Evolutionary conservation across 345 rosid species (phyloP), one percentile per base, ranked within the genome.

Genomic region (Bruguiera parviflora): DNA sequence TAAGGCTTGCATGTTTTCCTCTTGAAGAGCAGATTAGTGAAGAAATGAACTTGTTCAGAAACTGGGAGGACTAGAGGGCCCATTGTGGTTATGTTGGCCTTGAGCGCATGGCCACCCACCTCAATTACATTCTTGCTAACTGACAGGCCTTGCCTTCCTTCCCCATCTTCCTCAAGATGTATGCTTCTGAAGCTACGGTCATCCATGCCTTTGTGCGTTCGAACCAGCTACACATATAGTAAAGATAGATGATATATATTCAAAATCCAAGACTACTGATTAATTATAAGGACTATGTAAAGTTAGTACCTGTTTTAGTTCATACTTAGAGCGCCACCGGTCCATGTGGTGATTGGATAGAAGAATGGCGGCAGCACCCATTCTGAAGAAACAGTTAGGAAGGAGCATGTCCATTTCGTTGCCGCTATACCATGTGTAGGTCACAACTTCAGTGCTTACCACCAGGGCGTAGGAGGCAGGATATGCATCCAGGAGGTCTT

Each of bases 361-460:
- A n/a, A 90, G 71, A 16, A 88, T 8, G 33, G 96, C 93, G 3
- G 91, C 86, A 7, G 87, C 89, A 18, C 91, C 96, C 86, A 88
- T 88, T 35, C 93, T 84, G 71, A 90, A 90, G 72, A 80, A 85
- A 72, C 90, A 86, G 52, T 88, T 91, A 28, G 92, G 85, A 24
- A 90, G 85, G 52, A 91, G 84, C 90, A 91, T 82, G 24, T 80
- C 79, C 11, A 43, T 31, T 0, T 84, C 82, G 61, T 86, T 84
- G 62, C 95, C 97, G 1, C 74, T 37, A 53, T 87, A 91, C 91
- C 88, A 86, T 15, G 88, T 80, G 72, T 55, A 77, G 73, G 84
- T 86, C 51, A 91, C 88, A 3, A 69, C 84, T 72, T 91, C 91
- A 0, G 92, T 83, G 78, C 89, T 88, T 53, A 87, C 91, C 0